Percentiles rank a stretch among this genome's conserved stretches.
Conservation (phyloP, 2,329 filamentous ascomycete genomes). For the Xylaria sp. region DNA sequence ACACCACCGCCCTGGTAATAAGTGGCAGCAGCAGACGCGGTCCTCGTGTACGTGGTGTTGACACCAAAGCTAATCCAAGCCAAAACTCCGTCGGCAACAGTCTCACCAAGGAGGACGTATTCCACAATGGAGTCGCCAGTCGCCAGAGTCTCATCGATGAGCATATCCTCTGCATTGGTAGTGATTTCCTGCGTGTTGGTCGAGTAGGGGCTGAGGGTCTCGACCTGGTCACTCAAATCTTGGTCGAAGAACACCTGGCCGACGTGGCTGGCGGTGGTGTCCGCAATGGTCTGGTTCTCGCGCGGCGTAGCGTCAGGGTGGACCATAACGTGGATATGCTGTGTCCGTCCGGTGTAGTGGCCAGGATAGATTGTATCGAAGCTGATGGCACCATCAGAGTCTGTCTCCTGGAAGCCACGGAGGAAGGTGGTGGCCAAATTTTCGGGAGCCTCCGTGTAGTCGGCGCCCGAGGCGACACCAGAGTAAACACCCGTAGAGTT, state of each 20-base stretch:
- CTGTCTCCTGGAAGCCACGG: slow-evolving; percentile 31
- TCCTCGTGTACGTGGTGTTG: slow-evolving; percentile 12
- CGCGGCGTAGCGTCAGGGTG: slow-evolving; percentile 15
- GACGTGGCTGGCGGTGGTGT: slow-evolving; percentile 3
- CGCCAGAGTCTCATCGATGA: slow-evolving; percentile 10
- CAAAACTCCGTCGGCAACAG: slow-evolving; percentile 21
- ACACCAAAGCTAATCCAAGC: slow-evolving; percentile 30
- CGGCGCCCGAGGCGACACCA: slow-evolving; percentile 18
- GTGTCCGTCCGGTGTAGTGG: slow-evolving; percentile 27
- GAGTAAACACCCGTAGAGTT: slow-evolving; percentile 31
- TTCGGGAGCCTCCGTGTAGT: slow-evolving; percentile 5
- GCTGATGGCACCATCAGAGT: slow-evolving; percentile 19
- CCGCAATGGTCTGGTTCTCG: slow-evolving; percentile 8
- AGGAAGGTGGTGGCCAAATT: slow-evolving; percentile 19
- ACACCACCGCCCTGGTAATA: slow-evolving; percentile 4
- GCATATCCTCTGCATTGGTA: slow-evolving; percentile 20
- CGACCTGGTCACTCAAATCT: slow-evolving; percentile 2
- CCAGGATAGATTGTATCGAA: slow-evolving; percentile 34
- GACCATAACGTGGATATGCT: slow-evolving; percentile 31
- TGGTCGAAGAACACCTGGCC: slow-evolving; percentile 34
- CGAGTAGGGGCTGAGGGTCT: slow-evolving; percentile 14
- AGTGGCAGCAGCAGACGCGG: not conserved
- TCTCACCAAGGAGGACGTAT: slow-evolving; percentile 14
- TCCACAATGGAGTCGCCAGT: slow-evolving; percentile 24
- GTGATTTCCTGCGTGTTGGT: slow-evolving; percentile 25